Evolutionary conservation across 2,329 filamentous ascomycete species (phyloP), one percentile per base, ranked within the genome.

Genomic region (Clathrospora elynae): DNA sequence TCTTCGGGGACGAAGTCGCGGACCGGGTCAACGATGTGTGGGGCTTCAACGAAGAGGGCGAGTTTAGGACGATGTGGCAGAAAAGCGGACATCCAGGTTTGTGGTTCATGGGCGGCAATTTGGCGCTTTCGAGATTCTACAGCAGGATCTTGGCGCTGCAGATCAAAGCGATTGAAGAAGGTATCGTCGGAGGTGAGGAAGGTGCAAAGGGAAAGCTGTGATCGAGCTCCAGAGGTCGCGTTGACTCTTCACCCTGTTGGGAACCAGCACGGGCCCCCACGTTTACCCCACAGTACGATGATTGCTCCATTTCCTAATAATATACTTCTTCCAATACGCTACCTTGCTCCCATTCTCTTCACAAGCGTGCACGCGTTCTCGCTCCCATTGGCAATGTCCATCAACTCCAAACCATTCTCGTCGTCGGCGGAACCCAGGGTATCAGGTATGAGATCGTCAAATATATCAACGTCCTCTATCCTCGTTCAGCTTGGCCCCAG

Each of bases 11-110:
- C 9, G 63, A 72, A 12, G 57, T 75, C 3, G 71, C 71, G 3
- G 64, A 71, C 19, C 52, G 63, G 11, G 62, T 75, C 14, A 71
- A 72, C 5, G 72, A 77, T 40, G 75, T 71, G 31, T 77, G 70
- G 68, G 70, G 73, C 0, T 51, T 77, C 8, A 71, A 78, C 55
- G 51, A 66, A 3, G 75, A 78, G 44, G 76, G 75, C 6, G 76
- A 78, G 51, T 57, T 77, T 19, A 63, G 69, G 36, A 75, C 72
- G 0, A 71, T 71, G 39, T 75, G 68, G 49, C 68, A 66, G 49
- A 56, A 48, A 37, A 56, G 51, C 36, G 61, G 62, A 6, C 56
- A 72, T 48, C 69, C 65, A 0, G 62, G 68, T 3, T 54, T 78
- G 5, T 78, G 71, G 67, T 77, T 74, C 45, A 67, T 69, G 42